Conservation (phyloP, 257 asterid genomes). For the Solanum neorickii region DNA sequence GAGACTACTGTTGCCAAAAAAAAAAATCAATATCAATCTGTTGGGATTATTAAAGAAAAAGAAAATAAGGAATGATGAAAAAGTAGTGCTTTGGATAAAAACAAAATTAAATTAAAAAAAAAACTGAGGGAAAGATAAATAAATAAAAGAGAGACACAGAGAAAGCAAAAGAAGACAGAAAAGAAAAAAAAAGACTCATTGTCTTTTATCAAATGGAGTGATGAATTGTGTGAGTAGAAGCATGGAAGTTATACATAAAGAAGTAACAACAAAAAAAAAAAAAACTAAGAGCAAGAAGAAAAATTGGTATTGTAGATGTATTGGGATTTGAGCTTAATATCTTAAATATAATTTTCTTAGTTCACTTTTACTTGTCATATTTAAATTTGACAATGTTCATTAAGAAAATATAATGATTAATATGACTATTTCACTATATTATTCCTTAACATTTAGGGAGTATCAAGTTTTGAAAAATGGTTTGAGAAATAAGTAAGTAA, state of each 20-base stretch:
- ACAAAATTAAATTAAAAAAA: background rate
- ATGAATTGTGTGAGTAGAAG: constrained; percentile 7
- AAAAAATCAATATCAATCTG: constrained; percentile 6
- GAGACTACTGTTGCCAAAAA: constrained; percentile 12
- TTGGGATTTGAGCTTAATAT: background rate
- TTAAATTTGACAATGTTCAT: rapidly evolving
- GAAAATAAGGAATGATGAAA: constrained; percentile 53
- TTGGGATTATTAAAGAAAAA: constrained; percentile 43
- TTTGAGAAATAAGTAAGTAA: background rate
- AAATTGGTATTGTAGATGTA: background rate
- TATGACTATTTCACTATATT: too few relatives aligned
- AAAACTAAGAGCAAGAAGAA: background rate
- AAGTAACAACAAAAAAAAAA: background rate
- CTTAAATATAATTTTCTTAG: background rate
- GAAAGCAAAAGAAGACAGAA: background rate
- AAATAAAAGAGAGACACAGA: background rate
- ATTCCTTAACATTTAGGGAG: background rate
- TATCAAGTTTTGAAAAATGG: too few relatives aligned
- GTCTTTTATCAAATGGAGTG: constrained; percentile 16
- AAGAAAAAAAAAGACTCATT: background rate
- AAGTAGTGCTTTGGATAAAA: constrained; percentile 13
- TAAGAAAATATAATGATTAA: too few relatives aligned
- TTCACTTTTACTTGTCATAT: too few relatives aligned
- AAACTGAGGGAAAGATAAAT: background rate
- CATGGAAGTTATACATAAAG: background rate